Evolutionary conservation across 2,329 filamentous ascomycete species (phyloP).

Genomic region (Hymenoscyphus fructigenus): DNA sequence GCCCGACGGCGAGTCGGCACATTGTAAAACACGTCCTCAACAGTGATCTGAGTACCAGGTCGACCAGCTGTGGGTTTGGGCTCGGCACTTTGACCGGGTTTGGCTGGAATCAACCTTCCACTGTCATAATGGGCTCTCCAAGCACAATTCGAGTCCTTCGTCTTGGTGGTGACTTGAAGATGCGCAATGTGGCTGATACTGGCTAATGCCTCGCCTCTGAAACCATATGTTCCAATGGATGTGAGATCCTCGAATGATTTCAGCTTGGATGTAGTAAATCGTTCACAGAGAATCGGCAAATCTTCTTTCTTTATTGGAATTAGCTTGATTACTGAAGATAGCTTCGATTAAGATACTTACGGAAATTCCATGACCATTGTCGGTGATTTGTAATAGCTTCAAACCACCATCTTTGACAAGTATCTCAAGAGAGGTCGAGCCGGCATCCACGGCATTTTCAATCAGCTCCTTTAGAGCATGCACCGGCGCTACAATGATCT

Average conservation of each 20-base stretch:
- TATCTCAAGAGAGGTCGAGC: conserved; percentile 86
- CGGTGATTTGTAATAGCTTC: conserved; percentile 93
- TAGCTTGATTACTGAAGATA: conserved; percentile 5
- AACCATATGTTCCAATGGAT: conserved; percentile 94
- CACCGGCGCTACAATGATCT: conserved; percentile 96
- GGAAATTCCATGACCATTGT: conserved; percentile 95
- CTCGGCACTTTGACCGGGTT: conserved; percentile 82
- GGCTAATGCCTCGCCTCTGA: conserved; percentile 90
- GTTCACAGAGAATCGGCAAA: conserved; percentile 85
- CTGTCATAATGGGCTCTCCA: conserved; percentile 88
- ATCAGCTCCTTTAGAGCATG: conserved; percentile 96
- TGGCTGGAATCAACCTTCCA: conserved; percentile 76
- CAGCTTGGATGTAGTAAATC: conserved; percentile 95
- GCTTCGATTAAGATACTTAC: conserved; percentile 48
- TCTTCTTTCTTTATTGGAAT: conserved; percentile 70
- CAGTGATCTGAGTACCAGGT: conserved; percentile 89
- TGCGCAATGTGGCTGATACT: conserved; percentile 99
- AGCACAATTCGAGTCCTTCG: conserved; percentile 80
- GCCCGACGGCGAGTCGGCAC: conserved; percentile 83
- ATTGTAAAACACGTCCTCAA: conserved; percentile 97
- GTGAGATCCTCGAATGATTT: conserved; percentile 89
- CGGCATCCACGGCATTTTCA: conserved; percentile 97
- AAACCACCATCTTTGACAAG: conserved; percentile 92
- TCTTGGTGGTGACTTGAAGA: conserved; percentile 91
- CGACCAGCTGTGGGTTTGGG: conserved; percentile 87